Evolutionary conservation across 2,329 filamentous ascomycete genomes (phyloP).

Genomic region (Scedosporium apiospermum): DNA sequence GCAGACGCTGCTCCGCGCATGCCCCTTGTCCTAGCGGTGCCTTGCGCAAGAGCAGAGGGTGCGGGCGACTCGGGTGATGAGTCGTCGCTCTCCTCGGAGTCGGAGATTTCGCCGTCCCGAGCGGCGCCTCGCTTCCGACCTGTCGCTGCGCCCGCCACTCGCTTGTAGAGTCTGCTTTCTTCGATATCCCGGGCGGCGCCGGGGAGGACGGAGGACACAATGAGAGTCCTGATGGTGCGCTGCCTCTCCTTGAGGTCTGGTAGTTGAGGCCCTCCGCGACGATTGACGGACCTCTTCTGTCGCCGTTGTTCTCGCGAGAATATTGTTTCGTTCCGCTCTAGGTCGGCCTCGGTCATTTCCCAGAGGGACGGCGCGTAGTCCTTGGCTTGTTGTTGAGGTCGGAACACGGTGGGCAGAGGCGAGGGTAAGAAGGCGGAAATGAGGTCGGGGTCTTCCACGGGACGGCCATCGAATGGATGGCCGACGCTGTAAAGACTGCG

Average conservation of each 20-base stretch:
- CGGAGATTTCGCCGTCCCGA: slow-evolving; percentile 63
- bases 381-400: slow-evolving; percentile 85
- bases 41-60: slow-evolving; percentile 52
- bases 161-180: slow-evolving; percentile 80
- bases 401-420: slow-evolving; percentile 73
- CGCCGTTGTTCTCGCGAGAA: slow-evolving; percentile 89
- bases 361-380: slow-evolving; percentile 92
- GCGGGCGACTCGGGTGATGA: slow-evolving; percentile 81
- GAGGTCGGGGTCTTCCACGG: slow-evolving; percentile 85
- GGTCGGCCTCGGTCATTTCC: slow-evolving; percentile 81
- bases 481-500: slow-evolving; percentile 87
- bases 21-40: slow-evolving; percentile 75
- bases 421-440: slow-evolving; percentile 77
- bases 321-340: slow-evolving; percentile 84
- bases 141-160: slow-evolving; percentile 48
- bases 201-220: slow-evolving; percentile 87
- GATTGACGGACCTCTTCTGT: slow-evolving; percentile 91
- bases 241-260: slow-evolving; percentile 96
- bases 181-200: slow-evolving; percentile 73
- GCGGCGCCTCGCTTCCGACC: slow-evolving; percentile 28
- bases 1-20: slow-evolving; percentile 83
- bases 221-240: slow-evolving; percentile 81
- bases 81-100: slow-evolving; percentile 87
- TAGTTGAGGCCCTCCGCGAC: slow-evolving; percentile 81
- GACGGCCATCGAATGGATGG: slow-evolving; percentile 89